A percentile compares a stretch with the other conserved stretches of the same genome.
Conservation (phyloP, 192 early-diverging fungal genomes). For the Spinellus fusiger region DNA sequence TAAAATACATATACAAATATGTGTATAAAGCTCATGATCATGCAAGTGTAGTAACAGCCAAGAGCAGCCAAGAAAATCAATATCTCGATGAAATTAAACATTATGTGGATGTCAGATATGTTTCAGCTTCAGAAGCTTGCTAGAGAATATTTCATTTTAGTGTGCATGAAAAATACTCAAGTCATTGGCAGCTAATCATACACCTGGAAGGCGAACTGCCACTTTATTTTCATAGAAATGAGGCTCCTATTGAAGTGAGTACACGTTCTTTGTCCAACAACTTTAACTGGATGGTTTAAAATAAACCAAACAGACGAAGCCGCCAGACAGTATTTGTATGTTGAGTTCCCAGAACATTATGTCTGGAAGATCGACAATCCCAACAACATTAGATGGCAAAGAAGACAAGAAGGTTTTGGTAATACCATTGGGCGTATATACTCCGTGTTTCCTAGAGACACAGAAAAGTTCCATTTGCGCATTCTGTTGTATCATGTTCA, state of each 20-base stretch:
- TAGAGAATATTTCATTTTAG: conserved; percentile 28
- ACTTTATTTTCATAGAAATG: not conserved
- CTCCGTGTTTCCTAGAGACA: not conserved
- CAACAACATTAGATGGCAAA: not conserved
- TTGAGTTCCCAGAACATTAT: not conserved
- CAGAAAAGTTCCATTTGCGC: not conserved
- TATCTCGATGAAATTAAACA: conserved; percentile 3
- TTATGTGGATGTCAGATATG: conserved; percentile 15
- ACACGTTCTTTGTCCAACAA: not conserved
- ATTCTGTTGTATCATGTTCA: not conserved
- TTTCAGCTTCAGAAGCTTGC: conserved; percentile 23
- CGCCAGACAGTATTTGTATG: not conserved
- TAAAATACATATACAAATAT: conserved; percentile 10
- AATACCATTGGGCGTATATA: not conserved
- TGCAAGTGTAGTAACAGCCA: not conserved
- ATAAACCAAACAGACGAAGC: not conserved
- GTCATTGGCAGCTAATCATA: conserved; percentile 14
- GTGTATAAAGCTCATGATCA: conserved; percentile 1
- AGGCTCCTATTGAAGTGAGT: not conserved
- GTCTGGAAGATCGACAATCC: not conserved
- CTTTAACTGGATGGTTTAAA: not conserved
- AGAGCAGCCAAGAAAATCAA: not conserved
- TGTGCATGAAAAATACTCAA: conserved; percentile 24
- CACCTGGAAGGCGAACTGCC: conserved; percentile 12
- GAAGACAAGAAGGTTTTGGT: not conserved